Base-by-base conservation (phyloP, 2,329 filamentous ascomycete species). In the Penicillium verrucosum region DNA sequence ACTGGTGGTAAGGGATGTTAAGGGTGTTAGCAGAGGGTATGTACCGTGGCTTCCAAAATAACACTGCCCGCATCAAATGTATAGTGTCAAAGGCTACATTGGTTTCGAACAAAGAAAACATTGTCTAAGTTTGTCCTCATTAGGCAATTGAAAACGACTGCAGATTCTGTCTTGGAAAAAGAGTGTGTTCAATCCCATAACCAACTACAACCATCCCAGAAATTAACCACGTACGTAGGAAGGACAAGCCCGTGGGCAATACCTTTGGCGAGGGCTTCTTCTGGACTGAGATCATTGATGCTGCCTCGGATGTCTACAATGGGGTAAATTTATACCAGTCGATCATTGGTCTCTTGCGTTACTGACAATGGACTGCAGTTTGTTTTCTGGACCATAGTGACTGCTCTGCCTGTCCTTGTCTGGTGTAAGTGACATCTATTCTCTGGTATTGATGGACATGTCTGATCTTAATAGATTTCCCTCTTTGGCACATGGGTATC, bases 401-500 rank as follows among this genome's bases (percentile, higher is more conserved):
- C 94, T 57, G 91, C 91, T 59, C 81, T 99, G 51, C 92, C 91
- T 27, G 81, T 99, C 43, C 81, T 90, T 41, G 89, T 99, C 43
- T 99, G 94, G 94, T 99, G 88, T 91, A 85, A 83, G 88, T 84
- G 30, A 25, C 37, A 8, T 21, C 16, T 29, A 36, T 21, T 47
- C 29, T 14, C 18, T 14, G 6, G 6, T 8, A 21, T 10, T 5
- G 9, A 2, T 9, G 25, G 16, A 14, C 16, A 23, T 12, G 32
- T 51, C 69, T 73, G 51, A 72, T 51, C 8, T 14, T 43, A 29
- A 30, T 60, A 91, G 89, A 95, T 75, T 99, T 99, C 73, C 94
- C 94, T 14, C 84, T 99, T 11, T 99, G 94, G 94, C 86, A 97
- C 73, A 99, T 99, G 94, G 94, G 94, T 29, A 95, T 99, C 59